These are phyloP conservation scores for Rhynchospora breviuscula DNA, from an alignment of 176 grass and related monocot species.

Conservation along the genomic window DNA sequence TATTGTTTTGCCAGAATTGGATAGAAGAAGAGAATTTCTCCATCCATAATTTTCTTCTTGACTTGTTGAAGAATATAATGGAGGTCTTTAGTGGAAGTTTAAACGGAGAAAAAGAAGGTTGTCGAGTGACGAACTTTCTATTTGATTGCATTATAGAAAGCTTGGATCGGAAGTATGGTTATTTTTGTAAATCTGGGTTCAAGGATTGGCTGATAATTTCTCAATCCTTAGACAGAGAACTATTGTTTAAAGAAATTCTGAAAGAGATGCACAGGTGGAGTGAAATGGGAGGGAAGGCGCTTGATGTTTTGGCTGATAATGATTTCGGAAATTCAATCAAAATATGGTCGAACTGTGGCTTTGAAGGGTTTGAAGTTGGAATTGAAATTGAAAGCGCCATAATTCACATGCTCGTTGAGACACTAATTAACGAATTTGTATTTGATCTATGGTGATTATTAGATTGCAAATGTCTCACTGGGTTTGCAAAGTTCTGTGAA, in stretches of 20 bases:
- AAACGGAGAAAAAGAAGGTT: conserved; percentile 31
- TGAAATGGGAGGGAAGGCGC: conserved; percentile 26
- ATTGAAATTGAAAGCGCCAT: conserved; percentile 54
- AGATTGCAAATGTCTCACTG: neutral
- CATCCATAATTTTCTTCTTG: conserved; percentile 40
- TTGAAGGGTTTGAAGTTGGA: conserved; percentile 58
- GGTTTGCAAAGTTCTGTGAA: neutral
- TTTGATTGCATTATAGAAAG: conserved; percentile 76
- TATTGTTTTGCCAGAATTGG: conserved; percentile 32
- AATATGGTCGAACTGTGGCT: conserved; percentile 25
- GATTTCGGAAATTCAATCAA: conserved; percentile 40
- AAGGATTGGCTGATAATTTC: conserved; percentile 34
- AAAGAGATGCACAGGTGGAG: conserved; percentile 49
- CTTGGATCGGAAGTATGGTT: conserved; percentile 44
- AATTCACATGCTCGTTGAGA: conserved; percentile 39
- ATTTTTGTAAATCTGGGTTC: conserved; percentile 57
- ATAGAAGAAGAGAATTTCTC: conserved; percentile 8
- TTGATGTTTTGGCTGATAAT: conserved; percentile 27
- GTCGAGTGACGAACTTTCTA: conserved; percentile 42
- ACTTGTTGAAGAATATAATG: conserved; percentile 39
- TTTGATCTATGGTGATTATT: conserved; percentile 33
- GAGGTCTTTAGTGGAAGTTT: conserved; percentile 17
- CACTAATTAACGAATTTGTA: conserved; percentile 33
- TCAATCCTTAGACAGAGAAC: conserved; percentile 30
- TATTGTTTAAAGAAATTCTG: conserved; percentile 30